Percentiles rank a stretch among this genome's conserved stretches.
Evolutionary conservation across 2,329 filamentous ascomycete genomes (phyloP).

Genomic region (Arthrobotrys entomopaga): DNA sequence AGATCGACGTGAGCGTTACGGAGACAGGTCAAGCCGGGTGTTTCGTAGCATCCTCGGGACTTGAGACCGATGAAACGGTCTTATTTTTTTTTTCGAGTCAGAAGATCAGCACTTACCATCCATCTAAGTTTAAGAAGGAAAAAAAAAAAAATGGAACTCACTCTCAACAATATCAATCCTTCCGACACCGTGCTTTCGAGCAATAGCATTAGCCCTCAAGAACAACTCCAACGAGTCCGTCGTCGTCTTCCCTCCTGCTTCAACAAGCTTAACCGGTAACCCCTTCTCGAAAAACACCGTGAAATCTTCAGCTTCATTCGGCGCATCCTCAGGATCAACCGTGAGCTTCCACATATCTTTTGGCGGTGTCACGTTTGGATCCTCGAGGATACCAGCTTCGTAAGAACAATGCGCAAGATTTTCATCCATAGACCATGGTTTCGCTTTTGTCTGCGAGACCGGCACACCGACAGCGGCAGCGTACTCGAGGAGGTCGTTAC

Average conservation of each 20-base stretch:
- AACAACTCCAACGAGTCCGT: conserved; percentile 79
- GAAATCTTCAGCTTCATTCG: conserved; percentile 76
- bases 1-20: conserved; percentile 71
- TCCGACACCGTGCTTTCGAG: conserved; percentile 77
- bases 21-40: conserved; percentile 69
- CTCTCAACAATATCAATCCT: conserved; percentile 82
- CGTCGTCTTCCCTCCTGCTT: conserved; percentile 69
- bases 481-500: conserved; percentile 78
- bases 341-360: conserved; percentile 84
- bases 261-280: conserved; percentile 74
- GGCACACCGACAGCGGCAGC: conserved; percentile 74
- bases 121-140: background rate
- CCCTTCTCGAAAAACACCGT: conserved; percentile 78
- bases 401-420: conserved; percentile 82
- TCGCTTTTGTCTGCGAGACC: conserved; percentile 77
- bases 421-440: conserved; percentile 75
- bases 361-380: conserved; percentile 72
- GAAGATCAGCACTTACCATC: background rate
- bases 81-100: conserved; percentile 52
- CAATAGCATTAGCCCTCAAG: conserved; percentile 76
- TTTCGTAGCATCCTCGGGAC: conserved; percentile 82
- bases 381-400: conserved; percentile 80
- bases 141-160: conserved; percentile 60
- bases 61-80: conserved; percentile 84
- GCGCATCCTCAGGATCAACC: conserved; percentile 74